Percentiles rank a stretch among this genome's conserved stretches.
phyloP scores from a whole-genome alignment of 1,284 basidiomycete genomes.

The Afroboletus lepidellus region DNA sequence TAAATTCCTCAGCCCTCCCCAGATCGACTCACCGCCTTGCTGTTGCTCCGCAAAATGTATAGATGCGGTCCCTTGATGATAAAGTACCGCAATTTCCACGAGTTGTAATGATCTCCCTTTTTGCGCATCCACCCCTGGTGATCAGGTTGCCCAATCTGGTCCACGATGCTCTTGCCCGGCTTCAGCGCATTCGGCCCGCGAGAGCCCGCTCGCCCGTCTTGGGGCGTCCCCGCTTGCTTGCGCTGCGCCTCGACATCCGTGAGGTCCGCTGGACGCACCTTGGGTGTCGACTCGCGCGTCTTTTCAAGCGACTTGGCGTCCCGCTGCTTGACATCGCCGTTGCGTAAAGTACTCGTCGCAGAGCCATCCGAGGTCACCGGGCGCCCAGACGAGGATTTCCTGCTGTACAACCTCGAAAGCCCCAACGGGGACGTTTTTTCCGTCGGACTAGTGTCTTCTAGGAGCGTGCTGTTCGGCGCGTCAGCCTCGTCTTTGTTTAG shows the following conservation, averaged over 20 bases:
- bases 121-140: conserved; percentile 94
- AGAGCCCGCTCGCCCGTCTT: conserved; percentile 15
- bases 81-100: conserved; percentile 92
- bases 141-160: conserved; percentile 88
- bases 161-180: conserved; percentile 70
- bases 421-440: conserved; percentile 43
- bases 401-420: conserved; percentile 51
- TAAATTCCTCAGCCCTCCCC: not conserved
- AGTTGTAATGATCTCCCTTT: conserved; percentile 90
- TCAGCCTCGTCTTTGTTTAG: no score
- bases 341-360: conserved; percentile 13
- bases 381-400: conserved; percentile 40
- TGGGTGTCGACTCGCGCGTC: conserved; percentile 16
- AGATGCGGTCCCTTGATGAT: conserved; percentile 92
- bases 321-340: conserved; percentile 15
- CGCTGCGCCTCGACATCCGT: conserved; percentile 38
- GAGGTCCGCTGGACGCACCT: conserved; percentile 13
- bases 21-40: conserved; percentile 52
- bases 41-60: conserved; percentile 79
- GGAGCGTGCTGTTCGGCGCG: conserved; percentile 21
- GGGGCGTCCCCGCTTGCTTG: conserved; percentile 50
- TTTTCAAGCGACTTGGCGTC: conserved; percentile 27
- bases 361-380: conserved; percentile 39
- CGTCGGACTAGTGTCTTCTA: conserved; percentile 24
- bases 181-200: conserved; percentile 44